A percentile compares a stretch with the other conserved stretches of the same genome.
Evolutionary conservation across 768 basidiomycete species (phyloP).

Genomic region (Pisolithus albus): DNA sequence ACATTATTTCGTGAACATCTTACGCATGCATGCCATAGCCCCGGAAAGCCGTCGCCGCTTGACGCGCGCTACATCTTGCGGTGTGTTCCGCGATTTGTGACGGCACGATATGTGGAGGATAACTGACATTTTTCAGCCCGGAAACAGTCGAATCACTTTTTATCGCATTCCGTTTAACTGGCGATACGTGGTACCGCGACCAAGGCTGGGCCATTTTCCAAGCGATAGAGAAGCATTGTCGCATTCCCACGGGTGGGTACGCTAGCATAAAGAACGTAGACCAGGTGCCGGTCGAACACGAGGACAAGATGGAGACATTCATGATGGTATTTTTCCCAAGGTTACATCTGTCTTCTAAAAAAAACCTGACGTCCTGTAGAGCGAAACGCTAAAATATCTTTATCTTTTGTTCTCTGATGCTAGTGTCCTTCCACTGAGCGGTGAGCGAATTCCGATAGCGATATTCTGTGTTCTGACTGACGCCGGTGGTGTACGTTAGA

Average conservation of each 20-base stretch:
- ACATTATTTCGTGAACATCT: not conserved
- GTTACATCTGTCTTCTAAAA: not conserved
- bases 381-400: constrained; percentile 87
- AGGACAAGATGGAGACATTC: constrained; percentile 96
- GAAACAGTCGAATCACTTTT: constrained; percentile 95
- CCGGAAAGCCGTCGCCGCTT: constrained; percentile 37
- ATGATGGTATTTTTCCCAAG: constrained; percentile 53
- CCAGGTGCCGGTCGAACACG: constrained; percentile 53
- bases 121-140: constrained; percentile 42
- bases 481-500: constrained; percentile 33
- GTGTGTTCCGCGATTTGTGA: constrained; percentile 27
- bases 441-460: constrained; percentile 38
- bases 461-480: constrained; percentile 5
- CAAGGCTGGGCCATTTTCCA: constrained; percentile 88
- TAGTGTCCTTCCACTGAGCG: constrained; percentile 60
- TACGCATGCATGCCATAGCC: constrained; percentile 10
- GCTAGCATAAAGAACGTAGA: constrained; percentile 83
- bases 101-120: not conserved
- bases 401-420: constrained; percentile 80
- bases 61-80: constrained; percentile 93
- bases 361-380: constrained; percentile 34
- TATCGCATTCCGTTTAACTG: constrained; percentile 85
- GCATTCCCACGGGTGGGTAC: constrained; percentile 73
- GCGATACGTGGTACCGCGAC: constrained; percentile 71
- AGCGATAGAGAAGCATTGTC: constrained; percentile 80